These are phyloP conservation scores for Moricandia moricandioides DNA, from an alignment of 345 rosid species.

Conservation along the genomic window DNA sequence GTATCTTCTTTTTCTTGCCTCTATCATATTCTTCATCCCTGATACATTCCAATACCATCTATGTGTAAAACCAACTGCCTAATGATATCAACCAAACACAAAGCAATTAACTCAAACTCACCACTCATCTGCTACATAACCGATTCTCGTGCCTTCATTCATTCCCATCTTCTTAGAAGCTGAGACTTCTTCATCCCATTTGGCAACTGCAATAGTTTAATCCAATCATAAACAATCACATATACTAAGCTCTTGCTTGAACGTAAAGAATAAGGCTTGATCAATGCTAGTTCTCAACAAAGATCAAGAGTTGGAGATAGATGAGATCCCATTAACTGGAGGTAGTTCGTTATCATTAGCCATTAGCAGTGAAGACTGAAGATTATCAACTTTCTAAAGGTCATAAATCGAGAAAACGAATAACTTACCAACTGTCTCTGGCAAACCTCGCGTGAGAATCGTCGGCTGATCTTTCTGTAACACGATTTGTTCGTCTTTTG, in stretches of 20 bases:
- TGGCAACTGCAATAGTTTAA: constrained; percentile 52
- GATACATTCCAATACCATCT: constrained; percentile 17
- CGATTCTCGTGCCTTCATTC: constrained; percentile 43
- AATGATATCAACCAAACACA: constrained; percentile 1
- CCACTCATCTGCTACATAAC: constrained; percentile 88
- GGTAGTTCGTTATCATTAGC: not conserved
- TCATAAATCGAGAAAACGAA: not conserved
- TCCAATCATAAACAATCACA: constrained; percentile 10
- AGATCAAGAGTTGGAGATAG: not conserved
- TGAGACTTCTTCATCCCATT: constrained; percentile 64
- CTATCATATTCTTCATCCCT: constrained; percentile 97
- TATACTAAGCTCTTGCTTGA: constrained; percentile 1
- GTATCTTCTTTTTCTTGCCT: constrained; percentile 88
- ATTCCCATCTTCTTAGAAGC: constrained; percentile 35
- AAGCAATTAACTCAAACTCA: constrained; percentile 37
- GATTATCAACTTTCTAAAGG: not conserved
- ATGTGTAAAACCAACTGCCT: not conserved
- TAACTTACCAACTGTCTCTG: constrained; percentile 38
- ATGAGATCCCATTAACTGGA: not conserved
- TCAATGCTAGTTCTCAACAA: not conserved
- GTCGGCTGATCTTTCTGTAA: constrained; percentile 18
- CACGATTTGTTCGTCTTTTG: constrained; percentile 12
- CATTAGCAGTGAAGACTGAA: not conserved
- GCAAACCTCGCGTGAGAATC: constrained; percentile 34
- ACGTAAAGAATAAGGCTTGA: no score